A percentile compares a stretch with the other conserved stretches of the same genome.
phyloP scores from a whole-genome alignment of 2,329 filamentous ascomycete species.

The Monilinia vaccinii-corymbosi region DNA sequence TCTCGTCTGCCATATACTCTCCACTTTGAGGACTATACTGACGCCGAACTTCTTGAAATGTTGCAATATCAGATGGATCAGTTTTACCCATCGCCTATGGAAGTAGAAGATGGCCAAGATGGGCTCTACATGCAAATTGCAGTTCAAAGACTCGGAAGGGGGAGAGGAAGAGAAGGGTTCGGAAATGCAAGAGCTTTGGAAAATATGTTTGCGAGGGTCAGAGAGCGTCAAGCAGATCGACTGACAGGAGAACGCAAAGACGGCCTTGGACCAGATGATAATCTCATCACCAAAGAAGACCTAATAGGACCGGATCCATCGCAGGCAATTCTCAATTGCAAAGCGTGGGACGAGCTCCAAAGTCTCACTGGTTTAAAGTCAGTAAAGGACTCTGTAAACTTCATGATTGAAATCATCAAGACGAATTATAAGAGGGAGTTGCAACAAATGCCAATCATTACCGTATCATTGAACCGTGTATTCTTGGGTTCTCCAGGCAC shows the following conservation, averaged over 20 bases:
- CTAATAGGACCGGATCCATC: conserved; percentile 61
- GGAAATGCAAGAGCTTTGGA: conserved; percentile 64
- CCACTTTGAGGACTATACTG: conserved; percentile 60
- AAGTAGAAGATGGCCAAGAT: conserved; percentile 44
- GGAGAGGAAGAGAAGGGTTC: conserved; percentile 57
- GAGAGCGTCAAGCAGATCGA: conserved; percentile 49
- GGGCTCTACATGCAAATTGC: conserved; percentile 59
- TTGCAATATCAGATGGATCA: conserved; percentile 44
- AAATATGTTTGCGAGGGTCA: conserved; percentile 47
- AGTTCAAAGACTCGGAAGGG: conserved; percentile 49
- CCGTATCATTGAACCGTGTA: conserved; percentile 57
- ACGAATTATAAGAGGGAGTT: conserved; percentile 60
- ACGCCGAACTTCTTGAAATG: conserved; percentile 55
- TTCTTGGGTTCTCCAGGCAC: conserved; percentile 67
- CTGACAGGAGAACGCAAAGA: conserved; percentile 39
- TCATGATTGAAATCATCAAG: conserved; percentile 51
- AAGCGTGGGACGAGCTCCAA: conserved; percentile 50
- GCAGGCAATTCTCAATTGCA: conserved; percentile 39
- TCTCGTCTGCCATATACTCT: conserved; percentile 60
- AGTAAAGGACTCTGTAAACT: conserved; percentile 53
- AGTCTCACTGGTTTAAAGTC: conserved; percentile 47
- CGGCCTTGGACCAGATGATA: conserved; percentile 40
- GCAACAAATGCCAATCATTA: conserved; percentile 46
- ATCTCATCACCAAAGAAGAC: conserved; percentile 55
- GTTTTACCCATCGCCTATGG: conserved; percentile 47